Conservation (phyloP, 1,139 yeast genomes). For the Scheffersomyces illinoinensis region DNA sequence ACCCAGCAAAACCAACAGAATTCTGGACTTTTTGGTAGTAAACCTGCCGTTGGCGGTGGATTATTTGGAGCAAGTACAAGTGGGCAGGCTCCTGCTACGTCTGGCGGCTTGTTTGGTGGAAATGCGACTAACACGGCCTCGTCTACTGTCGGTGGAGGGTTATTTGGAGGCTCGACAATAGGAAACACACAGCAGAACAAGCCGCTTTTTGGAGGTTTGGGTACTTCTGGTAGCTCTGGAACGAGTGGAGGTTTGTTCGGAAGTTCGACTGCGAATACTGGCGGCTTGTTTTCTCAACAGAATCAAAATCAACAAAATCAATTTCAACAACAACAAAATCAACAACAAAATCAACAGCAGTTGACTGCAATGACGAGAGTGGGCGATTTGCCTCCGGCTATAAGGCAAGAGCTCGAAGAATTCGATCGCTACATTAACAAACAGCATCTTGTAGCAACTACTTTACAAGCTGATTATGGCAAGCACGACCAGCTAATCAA, state of each 20-base stretch:
- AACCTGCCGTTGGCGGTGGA: conserved; percentile 13
- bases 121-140: not conserved
- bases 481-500: conserved; percentile 71
- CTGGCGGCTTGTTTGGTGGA: conserved; percentile 14
- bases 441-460: conserved; percentile 82
- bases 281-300: conserved; percentile 4
- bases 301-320: conserved; percentile 10
- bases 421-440: conserved; percentile 81
- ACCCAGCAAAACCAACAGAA: conserved; percentile 8
- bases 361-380: conserved; percentile 86
- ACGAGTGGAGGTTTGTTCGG: conserved; percentile 2
- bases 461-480: conserved; percentile 61
- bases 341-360: conserved; percentile 42
- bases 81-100: conserved; percentile 2
- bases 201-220: not conserved
- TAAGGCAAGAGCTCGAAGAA: conserved; percentile 73
- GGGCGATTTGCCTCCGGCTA: conserved; percentile 77
- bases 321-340: conserved; percentile 24
- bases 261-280: not conserved
- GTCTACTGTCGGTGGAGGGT: not conserved
- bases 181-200: not conserved
- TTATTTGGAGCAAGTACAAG: conserved; percentile 8
- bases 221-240: not conserved
- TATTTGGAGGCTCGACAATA: not conserved
- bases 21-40: conserved; percentile 34